phyloP scores from a whole-genome alignment of 2,329 filamentous ascomycete genomes.

The Trematosphaeria pertusa region DNA sequence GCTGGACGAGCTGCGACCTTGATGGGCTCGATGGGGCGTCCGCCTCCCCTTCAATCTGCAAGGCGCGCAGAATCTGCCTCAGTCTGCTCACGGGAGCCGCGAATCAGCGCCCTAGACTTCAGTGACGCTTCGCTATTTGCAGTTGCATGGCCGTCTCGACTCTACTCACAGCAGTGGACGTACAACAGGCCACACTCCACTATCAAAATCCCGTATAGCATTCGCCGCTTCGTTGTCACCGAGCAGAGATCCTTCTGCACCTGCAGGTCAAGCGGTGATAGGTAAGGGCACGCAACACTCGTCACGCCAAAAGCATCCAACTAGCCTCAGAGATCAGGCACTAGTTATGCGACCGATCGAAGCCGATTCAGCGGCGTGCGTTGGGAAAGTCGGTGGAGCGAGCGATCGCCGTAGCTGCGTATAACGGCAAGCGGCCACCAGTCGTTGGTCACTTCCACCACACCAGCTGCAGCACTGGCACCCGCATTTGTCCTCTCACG shows the following conservation, averaged over 20 bases:
- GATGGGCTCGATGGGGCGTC: too few relatives aligned
- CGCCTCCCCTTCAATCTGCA: too few relatives aligned
- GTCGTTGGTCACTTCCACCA: neutral
- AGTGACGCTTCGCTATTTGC: slow-evolving; percentile 2
- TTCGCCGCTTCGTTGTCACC: too few relatives aligned
- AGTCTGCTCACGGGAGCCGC: neutral
- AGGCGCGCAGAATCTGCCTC: too few relatives aligned
- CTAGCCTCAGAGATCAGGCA: neutral
- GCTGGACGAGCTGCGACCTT: too few relatives aligned
- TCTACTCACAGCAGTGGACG: too few relatives aligned
- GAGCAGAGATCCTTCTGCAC: neutral
- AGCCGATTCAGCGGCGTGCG: neutral
- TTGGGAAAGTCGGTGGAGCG: neutral
- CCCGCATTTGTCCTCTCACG: neutral
- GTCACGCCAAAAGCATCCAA: neutral
- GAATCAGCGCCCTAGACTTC: slow-evolving; percentile 1
- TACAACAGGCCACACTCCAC: too few relatives aligned
- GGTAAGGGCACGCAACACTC: neutral
- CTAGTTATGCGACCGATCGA: slow-evolving; percentile 10
- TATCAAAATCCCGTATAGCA: too few relatives aligned
- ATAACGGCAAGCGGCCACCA: slow-evolving; percentile 4
- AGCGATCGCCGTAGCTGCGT: neutral
- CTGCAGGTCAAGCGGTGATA: neutral
- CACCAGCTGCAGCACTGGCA: slow-evolving; percentile 1
- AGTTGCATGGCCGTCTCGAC: neutral